phyloP scores from a whole-genome alignment of 2,329 filamentous ascomycete species.

The Arthroderma uncinatum region DNA sequence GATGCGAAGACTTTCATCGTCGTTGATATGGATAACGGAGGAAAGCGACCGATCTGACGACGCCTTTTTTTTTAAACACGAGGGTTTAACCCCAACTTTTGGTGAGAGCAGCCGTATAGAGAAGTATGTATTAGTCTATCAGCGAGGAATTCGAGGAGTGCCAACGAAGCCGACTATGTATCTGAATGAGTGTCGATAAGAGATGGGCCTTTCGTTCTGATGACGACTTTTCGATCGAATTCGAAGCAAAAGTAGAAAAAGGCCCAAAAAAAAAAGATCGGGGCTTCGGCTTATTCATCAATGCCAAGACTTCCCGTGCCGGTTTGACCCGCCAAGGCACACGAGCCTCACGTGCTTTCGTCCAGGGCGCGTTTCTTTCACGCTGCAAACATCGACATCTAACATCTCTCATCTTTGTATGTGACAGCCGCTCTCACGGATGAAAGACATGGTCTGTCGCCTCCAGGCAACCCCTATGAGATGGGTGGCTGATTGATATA shows the following conservation, averaged over 20 bases:
- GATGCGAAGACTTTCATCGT: constrained; percentile 93
- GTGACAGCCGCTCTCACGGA: too few relatives aligned
- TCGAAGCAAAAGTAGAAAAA: not conserved
- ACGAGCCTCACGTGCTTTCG: not conserved
- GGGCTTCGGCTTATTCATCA: not conserved
- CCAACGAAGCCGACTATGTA: not conserved
- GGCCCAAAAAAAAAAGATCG: not conserved
- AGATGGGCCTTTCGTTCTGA: not conserved
- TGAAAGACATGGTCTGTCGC: too few relatives aligned
- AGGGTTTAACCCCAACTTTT: not conserved
- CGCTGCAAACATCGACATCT: too few relatives aligned
- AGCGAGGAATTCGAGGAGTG: not conserved
- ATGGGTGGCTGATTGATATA: not conserved
- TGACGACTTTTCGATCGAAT: not conserved
- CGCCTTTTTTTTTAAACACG: not conserved
- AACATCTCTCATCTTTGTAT: too few relatives aligned
- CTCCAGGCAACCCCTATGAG: not conserved
- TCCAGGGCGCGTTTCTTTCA: not conserved
- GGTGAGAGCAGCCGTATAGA: not conserved
- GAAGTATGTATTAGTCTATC: not conserved
- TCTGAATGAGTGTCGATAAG: not conserved
- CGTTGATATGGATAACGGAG: not conserved
- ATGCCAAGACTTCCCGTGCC: not conserved
- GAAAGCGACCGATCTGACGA: not conserved
- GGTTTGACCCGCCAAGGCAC: constrained; percentile 4